Evolutionary conservation across 768 basidiomycete species (phyloP), one percentile per base, ranked within the genome.

Genomic region (Collybia sp.): DNA sequence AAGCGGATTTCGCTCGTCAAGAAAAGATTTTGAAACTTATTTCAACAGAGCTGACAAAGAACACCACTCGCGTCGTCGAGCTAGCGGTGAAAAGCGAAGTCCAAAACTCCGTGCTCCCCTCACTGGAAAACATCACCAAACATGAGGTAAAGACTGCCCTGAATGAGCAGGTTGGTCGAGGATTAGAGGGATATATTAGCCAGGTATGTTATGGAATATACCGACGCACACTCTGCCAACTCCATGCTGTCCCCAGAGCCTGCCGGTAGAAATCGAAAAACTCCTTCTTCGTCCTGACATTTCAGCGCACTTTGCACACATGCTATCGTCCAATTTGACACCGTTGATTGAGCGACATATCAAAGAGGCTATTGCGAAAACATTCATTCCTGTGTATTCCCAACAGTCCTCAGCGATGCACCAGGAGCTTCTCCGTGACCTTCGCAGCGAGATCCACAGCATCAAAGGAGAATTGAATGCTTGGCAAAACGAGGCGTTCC

Each of bases 21-120:
- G 91, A 93, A 67, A 90, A 87, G 63, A 88, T 93, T 50, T 69
- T 93, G 57, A 92, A 92, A 67, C 69, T 93, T 44, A 91, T 93
- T 53, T 92, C 89, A 17, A 87, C 79, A 1, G 88, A 91, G 63
- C 72, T 93, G 42, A 91, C 86, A 8, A 82, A 86, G 66, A 92
- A 92, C 54, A 93, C 90, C 10, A 89, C 88, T 9, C 79, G 88
- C 11, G 87, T 92, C 40, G 91, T 93, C 37, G 91, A 93, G 68
- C 77, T 85, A 75, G 91, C 89, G 12, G 85, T 93, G 58, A 91
- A 90, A 69, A 73, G 69, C 43, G 90, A 92, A 60, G 85, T 93
- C 12, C 88, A 88, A 60, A 84, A 75, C 55, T 89, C 88, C 0
- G 87, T 93, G 11, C 70, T 92, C 15, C 91, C 91, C 3, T 79